Base-by-base conservation (phyloP, 139 green algal species). In the Chlorella sp. region DNA sequence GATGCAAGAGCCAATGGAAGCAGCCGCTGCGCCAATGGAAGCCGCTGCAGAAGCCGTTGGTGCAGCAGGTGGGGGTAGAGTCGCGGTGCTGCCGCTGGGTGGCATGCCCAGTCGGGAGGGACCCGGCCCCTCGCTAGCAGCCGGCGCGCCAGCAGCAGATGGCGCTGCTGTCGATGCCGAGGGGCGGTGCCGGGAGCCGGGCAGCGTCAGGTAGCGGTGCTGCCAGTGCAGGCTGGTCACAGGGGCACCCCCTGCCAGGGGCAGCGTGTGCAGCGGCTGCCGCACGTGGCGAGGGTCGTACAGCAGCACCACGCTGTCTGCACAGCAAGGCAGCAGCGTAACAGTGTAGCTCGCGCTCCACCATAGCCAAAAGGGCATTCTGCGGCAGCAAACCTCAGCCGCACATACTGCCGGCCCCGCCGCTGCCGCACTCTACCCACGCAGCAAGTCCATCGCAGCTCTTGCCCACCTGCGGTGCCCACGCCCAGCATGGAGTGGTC, bases 151-250 rank as follows among this genome's bases (percentile, higher is more conserved):
- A 17, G 41, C 41, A 20, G 36, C 38, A 17, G 21, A 9, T 7
- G n/a, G 30, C 73, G 17, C 2, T 2, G 73, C 73, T 7, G 73
- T 16, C 1, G 16, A 47, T 17, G 41, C 25, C 32, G 36, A 23
- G 25, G 32, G 20, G 36, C 34, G 60, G 4, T 60, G 76, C 76
- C 56, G 34, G 11, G 57, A 32, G 32, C 41, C 41, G 5, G 69
- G 47, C 74, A 71, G 76, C n/a, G n/a, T 39, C 21, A 20, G 16
- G 65, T 41, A 78, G 47, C 65, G 47, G 67, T 78, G 87, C 76
- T 90, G 87, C 87, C 87, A 90, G 73, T 85, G 56, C 51, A 90
- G 63, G 57, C 68, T n/a, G 51, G 74, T 76, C 34, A 90, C 57
- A 7, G 87, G 82, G 39, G 6, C 18, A 25, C 41, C 23, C 6